A percentile compares a stretch with the other conserved stretches of the same genome.
phyloP scores from a whole-genome alignment of 768 basidiomycete species.

The Daedaleopsis sinensis region DNA sequence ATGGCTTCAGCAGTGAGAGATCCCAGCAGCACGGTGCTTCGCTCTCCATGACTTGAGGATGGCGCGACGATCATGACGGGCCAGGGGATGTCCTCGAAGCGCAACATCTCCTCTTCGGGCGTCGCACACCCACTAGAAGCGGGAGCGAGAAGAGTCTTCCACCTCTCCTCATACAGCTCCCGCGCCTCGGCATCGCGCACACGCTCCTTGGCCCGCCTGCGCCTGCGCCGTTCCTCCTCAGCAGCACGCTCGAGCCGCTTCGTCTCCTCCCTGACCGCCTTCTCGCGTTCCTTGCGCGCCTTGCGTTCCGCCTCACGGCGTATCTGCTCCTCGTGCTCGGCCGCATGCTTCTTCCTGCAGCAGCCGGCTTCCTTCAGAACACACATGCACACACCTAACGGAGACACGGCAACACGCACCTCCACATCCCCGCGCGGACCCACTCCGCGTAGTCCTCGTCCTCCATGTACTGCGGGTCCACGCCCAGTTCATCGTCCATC shows the following conservation, averaged over 20 bases:
- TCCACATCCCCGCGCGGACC: conserved; percentile 86
- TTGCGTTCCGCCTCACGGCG: conserved; percentile 55
- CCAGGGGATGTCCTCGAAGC: conserved; percentile 74
- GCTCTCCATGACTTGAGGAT: neutral
- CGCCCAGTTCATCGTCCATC: conserved; percentile 45
- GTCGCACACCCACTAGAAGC: conserved; percentile 21
- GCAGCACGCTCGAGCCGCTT: conserved; percentile 50
- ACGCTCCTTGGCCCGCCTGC: conserved; percentile 50
- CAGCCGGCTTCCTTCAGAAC: neutral
- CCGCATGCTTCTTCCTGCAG: conserved; percentile 65
- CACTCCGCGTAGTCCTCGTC: conserved; percentile 90
- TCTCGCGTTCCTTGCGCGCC: conserved; percentile 56
- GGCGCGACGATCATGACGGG: conserved; percentile 43
- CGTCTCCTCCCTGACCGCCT: conserved; percentile 56
- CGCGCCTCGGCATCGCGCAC: conserved; percentile 48
- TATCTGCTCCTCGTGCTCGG: conserved; percentile 64
- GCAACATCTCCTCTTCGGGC: conserved; percentile 34
- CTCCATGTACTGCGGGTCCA: conserved; percentile 59
- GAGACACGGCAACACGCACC: conserved; percentile 41
- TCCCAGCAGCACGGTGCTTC: conserved; percentile 32
- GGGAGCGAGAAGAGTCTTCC: conserved; percentile 51
- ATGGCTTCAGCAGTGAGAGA: conserved; percentile 61
- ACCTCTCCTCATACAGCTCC: conserved; percentile 56
- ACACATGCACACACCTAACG: neutral
- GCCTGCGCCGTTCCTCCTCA: conserved; percentile 53